phyloP scores from a whole-genome alignment of 192 early-diverging fungal species.

The Mortierella claussenii region DNA sequence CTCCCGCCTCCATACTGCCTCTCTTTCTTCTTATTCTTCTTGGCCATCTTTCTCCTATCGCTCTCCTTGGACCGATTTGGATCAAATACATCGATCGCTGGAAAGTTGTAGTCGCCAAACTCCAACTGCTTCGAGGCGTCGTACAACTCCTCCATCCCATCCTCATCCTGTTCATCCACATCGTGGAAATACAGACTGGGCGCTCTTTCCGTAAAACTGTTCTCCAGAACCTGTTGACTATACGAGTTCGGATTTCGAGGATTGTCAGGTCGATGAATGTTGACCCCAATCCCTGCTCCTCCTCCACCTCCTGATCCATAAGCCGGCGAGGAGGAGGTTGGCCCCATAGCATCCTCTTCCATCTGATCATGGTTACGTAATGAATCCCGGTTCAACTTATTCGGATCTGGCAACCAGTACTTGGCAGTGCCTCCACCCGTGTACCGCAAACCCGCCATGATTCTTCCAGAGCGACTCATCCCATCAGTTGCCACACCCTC shows the following conservation, averaged over 20 bases:
- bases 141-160: conserved; percentile 59
- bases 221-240: conserved; percentile 24
- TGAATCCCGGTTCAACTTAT: conserved; percentile 59
- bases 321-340: not conserved
- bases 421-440: conserved; percentile 62
- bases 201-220: conserved; percentile 24
- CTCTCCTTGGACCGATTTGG: conserved; percentile 43
- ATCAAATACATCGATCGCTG: conserved; percentile 57
- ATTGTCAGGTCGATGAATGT: conserved; percentile 43
- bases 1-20: conserved; percentile 12
- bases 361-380: conserved; percentile 80
- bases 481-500: conserved; percentile 69
- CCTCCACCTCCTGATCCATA: not conserved
- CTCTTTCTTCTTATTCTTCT: conserved; percentile 45
- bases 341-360: conserved; percentile 23
- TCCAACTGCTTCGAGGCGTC: conserved; percentile 53
- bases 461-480: conserved; percentile 63
- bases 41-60: conserved; percentile 44
- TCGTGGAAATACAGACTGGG: conserved; percentile 37
- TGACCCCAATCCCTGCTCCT: conserved; percentile 71
- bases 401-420: conserved; percentile 60
- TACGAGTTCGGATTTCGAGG: conserved; percentile 25
- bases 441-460: conserved; percentile 68
- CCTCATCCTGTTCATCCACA: conserved; percentile 35
- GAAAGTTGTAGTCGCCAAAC: conserved; percentile 69